Conservation (phyloP, 2,329 filamentous ascomycete species). For the Diaporthe sp. region DNA sequence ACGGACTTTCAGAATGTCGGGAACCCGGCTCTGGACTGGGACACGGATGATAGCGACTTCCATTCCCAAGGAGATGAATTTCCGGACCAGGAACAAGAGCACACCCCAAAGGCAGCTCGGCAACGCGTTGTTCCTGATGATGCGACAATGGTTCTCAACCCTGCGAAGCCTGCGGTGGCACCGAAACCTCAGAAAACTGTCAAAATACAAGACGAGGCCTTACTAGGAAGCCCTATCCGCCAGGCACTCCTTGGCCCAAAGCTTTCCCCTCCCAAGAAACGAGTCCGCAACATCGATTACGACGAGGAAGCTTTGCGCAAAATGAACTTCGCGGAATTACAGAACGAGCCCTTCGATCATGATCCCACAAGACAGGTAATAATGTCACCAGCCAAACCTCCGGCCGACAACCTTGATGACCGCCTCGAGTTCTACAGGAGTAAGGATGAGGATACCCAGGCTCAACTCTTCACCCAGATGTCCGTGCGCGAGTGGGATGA, state of each 20-base stretch:
- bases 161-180: conserved; percentile 35
- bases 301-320: conserved; percentile 67
- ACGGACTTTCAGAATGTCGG: conserved; percentile 47
- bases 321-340: conserved; percentile 68
- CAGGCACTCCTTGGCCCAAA: conserved; percentile 42
- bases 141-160: conserved; percentile 39
- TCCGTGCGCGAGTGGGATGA: conserved; percentile 70
- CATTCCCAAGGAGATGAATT: conserved; percentile 49
- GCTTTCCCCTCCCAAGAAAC: conserved; percentile 53
- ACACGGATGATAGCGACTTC: conserved; percentile 48
- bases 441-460: conserved; percentile 58
- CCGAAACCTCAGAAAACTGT: conserved; percentile 37
- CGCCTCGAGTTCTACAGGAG: conserved; percentile 66
- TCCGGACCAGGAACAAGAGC: conserved; percentile 47
- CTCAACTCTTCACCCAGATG: conserved; percentile 67
- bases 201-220: conserved; percentile 36
- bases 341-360: conserved; percentile 68
- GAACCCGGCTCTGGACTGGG: conserved; percentile 43
- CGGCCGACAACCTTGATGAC: conserved; percentile 59
- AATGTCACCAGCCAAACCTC: conserved; percentile 52
- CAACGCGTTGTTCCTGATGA: conserved; percentile 41
- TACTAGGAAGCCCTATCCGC: conserved; percentile 41
- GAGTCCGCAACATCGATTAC: conserved; percentile 65
- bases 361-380: conserved; percentile 65
- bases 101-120: conserved; percentile 42